Evolutionary conservation across 148 eudicot genomes (phyloP), one percentile per base, ranked within the genome.

Genomic region (Arctostaphylos glauca): DNA sequence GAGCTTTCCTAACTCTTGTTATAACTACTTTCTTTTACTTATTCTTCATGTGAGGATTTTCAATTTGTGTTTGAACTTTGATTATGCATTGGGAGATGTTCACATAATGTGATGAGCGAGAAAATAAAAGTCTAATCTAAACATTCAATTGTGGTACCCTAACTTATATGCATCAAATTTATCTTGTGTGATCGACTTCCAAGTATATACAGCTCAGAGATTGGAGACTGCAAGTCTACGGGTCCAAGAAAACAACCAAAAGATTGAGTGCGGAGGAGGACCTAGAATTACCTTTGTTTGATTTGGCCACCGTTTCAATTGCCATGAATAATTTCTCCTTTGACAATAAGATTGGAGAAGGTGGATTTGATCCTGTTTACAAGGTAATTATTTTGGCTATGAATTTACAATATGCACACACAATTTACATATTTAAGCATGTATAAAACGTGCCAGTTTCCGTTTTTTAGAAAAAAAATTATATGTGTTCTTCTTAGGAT

Each of bases 301-400:
- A 81, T 5, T 66, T 85, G 8, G 82, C 73, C 55, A 49, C 25
- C 31, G 59, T 87, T 19, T 82, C 23, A 12, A 70, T 67, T 18
- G 88, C 88, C 5, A 86, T 86, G 4, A 14, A 50, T 19, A 81
- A 81, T 58, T 86, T 86, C 48, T 50, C 43, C 16, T 15, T 4
- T 50, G 48, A 74, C 4, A 86, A 68, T 31, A 80, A 83, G 81
- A 73, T 86, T 14, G 88, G 88, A 8, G 67, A 54, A 76, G 88
- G 88, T 74, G 87, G 87, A 14, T 85, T 85, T 73, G 87, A 85
- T 62, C 8, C 41, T n/a, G 87, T 85, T 73, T 85, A 82, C 54
- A 85, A 78, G 85, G 88, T 86, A 77, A 66, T 8, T 14, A 4
- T 41, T n/a, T n/a, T n/a, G n/a, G n/a, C n/a, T n/a, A n/a, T n/a